phyloP scores from a whole-genome alignment of 208 protist genomes.

The Novymonas esmeraldas region DNA sequence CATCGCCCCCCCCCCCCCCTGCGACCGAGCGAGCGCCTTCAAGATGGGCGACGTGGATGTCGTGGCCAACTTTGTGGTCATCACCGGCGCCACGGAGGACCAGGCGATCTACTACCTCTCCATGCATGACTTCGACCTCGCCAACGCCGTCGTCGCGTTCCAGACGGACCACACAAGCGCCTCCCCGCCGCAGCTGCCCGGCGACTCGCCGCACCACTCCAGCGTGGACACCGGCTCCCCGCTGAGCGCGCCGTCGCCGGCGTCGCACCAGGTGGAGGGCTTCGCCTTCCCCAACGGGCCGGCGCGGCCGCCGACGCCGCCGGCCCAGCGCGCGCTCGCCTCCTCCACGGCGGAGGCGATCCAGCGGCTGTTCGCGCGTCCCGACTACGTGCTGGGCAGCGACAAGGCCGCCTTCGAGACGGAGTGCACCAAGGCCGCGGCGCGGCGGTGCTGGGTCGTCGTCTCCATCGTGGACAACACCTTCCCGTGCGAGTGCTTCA shows the following conservation, averaged over 20 bases:
- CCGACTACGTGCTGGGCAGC: slow-evolving; percentile 49
- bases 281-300: slow-evolving; percentile 7
- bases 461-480: slow-evolving; percentile 51
- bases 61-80: slow-evolving; percentile 73
- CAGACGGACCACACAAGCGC: slow-evolving; percentile 12
- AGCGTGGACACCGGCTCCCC: slow-evolving; percentile 32
- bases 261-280: slow-evolving; percentile 19
- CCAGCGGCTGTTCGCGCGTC: slow-evolving; percentile 41
- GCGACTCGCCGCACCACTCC: slow-evolving; percentile 13
- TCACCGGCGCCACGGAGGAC: slow-evolving; percentile 54
- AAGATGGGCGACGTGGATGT: slow-evolving; percentile 57
- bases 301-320: slow-evolving; percentile 24
- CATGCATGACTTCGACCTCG: slow-evolving; percentile 61
- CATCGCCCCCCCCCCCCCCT: neutral
- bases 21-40: neutral
- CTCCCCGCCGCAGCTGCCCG: neutral
- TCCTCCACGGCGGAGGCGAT: slow-evolving; percentile 21
- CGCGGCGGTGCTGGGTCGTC: slow-evolving; percentile 66
- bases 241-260: slow-evolving; percentile 25
- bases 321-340: slow-evolving; percentile 19
- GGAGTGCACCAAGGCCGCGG: slow-evolving; percentile 46
- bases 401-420: slow-evolving; percentile 29
- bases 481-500: slow-evolving; percentile 68
- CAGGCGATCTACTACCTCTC: slow-evolving; percentile 67
- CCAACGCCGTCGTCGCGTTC: slow-evolving; percentile 44